Percentiles rank a stretch among this genome's conserved stretches.
These are phyloP conservation scores for Sphagnum tenellum DNA, from an alignment of 225 moss, liverwort and hornwort species.

Conservation along the genomic window DNA sequence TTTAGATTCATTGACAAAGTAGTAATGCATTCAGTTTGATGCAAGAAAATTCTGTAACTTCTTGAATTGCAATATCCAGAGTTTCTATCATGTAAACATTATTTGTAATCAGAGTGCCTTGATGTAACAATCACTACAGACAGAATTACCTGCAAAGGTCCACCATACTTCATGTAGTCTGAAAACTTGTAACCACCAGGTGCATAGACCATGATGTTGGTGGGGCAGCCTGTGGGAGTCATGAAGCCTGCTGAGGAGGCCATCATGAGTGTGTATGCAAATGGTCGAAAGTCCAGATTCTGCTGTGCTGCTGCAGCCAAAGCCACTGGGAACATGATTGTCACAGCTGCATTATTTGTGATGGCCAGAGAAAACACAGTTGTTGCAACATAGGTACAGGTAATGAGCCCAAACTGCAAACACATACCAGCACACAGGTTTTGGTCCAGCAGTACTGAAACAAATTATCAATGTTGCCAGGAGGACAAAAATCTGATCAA, in stretches of 20 bases:
- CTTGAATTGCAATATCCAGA: no score
- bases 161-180: conserved; percentile 73
- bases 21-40: no score
- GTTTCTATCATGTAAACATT: no score
- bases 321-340: conserved; percentile 95
- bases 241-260: conserved; percentile 87
- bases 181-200: conserved; percentile 68
- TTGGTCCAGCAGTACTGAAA: no score
- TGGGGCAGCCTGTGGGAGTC: conserved; percentile 86
- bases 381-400: conserved; percentile 72
- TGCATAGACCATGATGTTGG: conserved; percentile 79
- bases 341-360: conserved; percentile 89
- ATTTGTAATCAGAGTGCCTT: neutral
- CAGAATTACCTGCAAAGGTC: conserved; percentile 55
- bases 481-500: no score
- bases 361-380: conserved; percentile 84
- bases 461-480: no score
- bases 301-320: conserved; percentile 56
- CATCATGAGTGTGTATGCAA: conserved; percentile 91
- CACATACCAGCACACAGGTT: neutral
- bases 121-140: neutral
- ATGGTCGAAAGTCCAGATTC: conserved; percentile 70
- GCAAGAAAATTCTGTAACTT: no score
- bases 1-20: neutral
- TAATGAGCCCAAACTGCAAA: conserved; percentile 74